These are phyloP conservation scores for Hericium erinaceus DNA, from an alignment of 768 basidiomycete species.

Conservation along the genomic window DNA sequence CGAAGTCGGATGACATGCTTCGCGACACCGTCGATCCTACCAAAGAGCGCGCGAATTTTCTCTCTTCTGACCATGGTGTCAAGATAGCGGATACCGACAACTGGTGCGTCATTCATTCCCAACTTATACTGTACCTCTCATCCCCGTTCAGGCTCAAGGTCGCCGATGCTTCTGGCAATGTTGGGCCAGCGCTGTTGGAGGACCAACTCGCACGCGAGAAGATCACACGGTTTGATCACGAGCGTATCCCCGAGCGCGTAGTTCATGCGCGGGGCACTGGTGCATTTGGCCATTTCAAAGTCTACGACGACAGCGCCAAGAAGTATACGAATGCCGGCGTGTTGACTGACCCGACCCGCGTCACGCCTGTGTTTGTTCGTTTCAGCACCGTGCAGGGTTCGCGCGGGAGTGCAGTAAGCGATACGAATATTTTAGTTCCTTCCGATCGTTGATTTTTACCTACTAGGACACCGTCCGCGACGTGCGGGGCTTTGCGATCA, in stretches of 20 bases:
- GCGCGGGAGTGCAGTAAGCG: constrained; percentile 60
- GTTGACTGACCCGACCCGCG: constrained; percentile 63
- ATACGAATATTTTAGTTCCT: background rate
- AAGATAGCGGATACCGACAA: constrained; percentile 54
- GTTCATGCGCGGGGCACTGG: constrained; percentile 56
- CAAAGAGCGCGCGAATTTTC: constrained; percentile 7
- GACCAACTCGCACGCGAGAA: constrained; percentile 70
- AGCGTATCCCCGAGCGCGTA: constrained; percentile 81
- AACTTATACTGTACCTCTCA: background rate
- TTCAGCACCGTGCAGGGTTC: constrained; percentile 84
- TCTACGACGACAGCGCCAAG: constrained; percentile 55
- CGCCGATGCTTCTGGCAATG: constrained; percentile 28
- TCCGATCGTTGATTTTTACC: constrained; percentile 13
- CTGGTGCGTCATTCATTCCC: constrained; percentile 32
- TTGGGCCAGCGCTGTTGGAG: constrained; percentile 67
- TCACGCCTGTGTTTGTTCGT: constrained; percentile 71
- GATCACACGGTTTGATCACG: constrained; percentile 75
- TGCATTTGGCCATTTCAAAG: constrained; percentile 79
- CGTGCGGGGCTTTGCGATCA: constrained; percentile 78
- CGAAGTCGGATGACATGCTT: constrained; percentile 21
- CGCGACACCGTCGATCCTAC: constrained; percentile 24
- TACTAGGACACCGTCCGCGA: constrained; percentile 66
- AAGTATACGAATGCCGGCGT: constrained; percentile 65
- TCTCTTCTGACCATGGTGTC: constrained; percentile 59
- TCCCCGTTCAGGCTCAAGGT: constrained; percentile 41